A percentile compares a stretch with the other conserved stretches of the same genome.
These are phyloP conservation scores for Fusarium udum DNA, from an alignment of 2,329 filamentous ascomycete species.

Conservation along the genomic window DNA sequence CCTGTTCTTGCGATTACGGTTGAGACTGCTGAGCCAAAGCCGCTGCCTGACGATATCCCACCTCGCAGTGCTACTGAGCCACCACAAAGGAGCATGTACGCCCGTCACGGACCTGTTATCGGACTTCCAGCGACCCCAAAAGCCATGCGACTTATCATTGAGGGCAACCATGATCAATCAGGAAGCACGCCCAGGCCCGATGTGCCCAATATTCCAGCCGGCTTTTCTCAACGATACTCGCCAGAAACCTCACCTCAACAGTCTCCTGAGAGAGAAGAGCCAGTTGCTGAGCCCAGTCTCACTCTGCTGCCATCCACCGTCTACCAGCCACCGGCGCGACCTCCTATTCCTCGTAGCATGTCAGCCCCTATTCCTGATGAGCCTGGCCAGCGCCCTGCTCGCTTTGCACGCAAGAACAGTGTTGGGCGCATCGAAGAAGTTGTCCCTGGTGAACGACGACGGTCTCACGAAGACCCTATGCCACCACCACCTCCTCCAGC, in stretches of 20 bases:
- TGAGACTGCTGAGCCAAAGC: conserved; percentile 56
- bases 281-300: conserved; percentile 45
- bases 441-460: conserved; percentile 51
- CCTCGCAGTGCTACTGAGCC: conserved; percentile 74
- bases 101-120: conserved; percentile 62
- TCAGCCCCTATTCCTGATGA: conserved; percentile 63
- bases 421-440: conserved; percentile 59
- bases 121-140: conserved; percentile 91
- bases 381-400: conserved; percentile 42
- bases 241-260: conserved; percentile 51
- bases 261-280: conserved; percentile 47
- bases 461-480: conserved; percentile 61
- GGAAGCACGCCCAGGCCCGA: conserved; percentile 58
- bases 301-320: conserved; percentile 68
- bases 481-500: conserved; percentile 63
- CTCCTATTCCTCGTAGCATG: conserved; percentile 67
- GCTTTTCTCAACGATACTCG: conserved; percentile 56
- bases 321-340: conserved; percentile 64
- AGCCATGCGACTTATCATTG: conserved; percentile 85
- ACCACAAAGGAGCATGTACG: conserved; percentile 61
- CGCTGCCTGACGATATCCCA: conserved; percentile 56
- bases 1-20: conserved; percentile 45
- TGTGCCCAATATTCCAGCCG: conserved; percentile 63
- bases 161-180: conserved; percentile 59
- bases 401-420: conserved; percentile 49